A percentile compares a stretch with the other conserved stretches of the same genome.
phyloP scores from a whole-genome alignment of 352 stramenopile genomes.

The Poterioochromonas sp. region DNA sequence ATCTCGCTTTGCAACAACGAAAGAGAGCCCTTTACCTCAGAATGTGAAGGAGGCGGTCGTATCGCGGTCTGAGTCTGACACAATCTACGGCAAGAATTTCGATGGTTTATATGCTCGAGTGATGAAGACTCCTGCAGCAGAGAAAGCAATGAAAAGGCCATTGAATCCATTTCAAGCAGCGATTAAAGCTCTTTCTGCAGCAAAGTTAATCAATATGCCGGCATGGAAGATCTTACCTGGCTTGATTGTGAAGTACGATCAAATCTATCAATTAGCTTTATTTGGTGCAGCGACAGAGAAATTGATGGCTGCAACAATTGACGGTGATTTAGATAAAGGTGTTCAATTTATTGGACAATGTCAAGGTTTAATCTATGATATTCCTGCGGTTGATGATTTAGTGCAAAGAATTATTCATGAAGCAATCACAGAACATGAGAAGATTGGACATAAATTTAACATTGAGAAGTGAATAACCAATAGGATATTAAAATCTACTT shows the following conservation, averaged over 20 bases:
- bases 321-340: slow-evolving; percentile 52
- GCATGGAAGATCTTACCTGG: slow-evolving; percentile 55
- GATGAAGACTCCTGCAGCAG: slow-evolving; percentile 42
- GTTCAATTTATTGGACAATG: slow-evolving; percentile 60
- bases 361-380: slow-evolving; percentile 55
- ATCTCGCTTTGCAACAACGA: slow-evolving; percentile 52
- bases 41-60: slow-evolving; percentile 46
- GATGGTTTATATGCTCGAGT: slow-evolving; percentile 56
- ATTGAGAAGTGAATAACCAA: too few relatives aligned
- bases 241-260: slow-evolving; percentile 52
- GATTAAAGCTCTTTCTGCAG: slow-evolving; percentile 47
- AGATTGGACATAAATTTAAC: too few relatives aligned
- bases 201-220: slow-evolving; percentile 50
- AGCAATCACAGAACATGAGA: slow-evolving; percentile 13
- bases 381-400: slow-evolving; percentile 38
- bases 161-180: slow-evolving; percentile 23
- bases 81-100: slow-evolving; percentile 59
- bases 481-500: too few relatives aligned
- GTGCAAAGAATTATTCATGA: not conserved
- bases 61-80: slow-evolving; percentile 47
- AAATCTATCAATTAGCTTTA: slow-evolving; percentile 57
- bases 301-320: slow-evolving; percentile 52
- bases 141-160: slow-evolving; percentile 26
- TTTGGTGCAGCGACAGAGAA: slow-evolving; percentile 57
- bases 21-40: slow-evolving; percentile 34